Evolutionary conservation across 148 eudicot species (phyloP).

Genomic region (Salicornia ramosissima): DNA sequence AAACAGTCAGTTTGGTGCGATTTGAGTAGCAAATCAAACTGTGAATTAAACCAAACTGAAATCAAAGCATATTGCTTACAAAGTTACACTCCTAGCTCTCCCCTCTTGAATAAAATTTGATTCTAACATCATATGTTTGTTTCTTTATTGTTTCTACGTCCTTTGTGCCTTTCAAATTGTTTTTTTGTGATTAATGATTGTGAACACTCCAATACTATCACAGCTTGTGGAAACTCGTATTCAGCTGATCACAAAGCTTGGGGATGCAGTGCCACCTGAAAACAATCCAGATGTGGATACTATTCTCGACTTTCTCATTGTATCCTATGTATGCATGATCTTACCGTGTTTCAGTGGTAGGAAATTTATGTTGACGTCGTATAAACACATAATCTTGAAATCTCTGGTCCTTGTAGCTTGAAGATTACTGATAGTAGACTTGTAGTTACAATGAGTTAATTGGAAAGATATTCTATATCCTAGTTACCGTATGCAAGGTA

Average conservation of each 20-base stretch:
- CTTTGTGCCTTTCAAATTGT: not conserved
- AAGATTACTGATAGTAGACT: not conserved
- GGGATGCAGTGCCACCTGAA: constrained; percentile 29
- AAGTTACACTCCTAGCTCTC: too few species aligned
- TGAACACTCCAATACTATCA: not conserved
- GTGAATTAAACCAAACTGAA: too few species aligned
- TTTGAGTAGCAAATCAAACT: too few species aligned
- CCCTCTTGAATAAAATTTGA: not conserved
- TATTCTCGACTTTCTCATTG: constrained; percentile 56
- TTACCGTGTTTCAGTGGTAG: not conserved
- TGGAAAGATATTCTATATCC: not conserved
- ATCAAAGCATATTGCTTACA: too few species aligned
- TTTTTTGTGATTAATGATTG: not conserved
- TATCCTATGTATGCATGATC: constrained; percentile 30
- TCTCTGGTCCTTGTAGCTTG: not conserved
- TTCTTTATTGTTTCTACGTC: not conserved
- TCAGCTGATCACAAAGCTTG: constrained; percentile 58
- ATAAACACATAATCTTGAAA: not conserved
- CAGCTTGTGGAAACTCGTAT: constrained; percentile 89
- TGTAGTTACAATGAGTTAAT: not conserved
- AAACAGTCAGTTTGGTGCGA: too few species aligned
- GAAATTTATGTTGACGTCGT: not conserved
- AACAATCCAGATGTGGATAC: constrained; percentile 44
- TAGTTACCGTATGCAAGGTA: not conserved
- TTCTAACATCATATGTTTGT: too few species aligned